Evolutionary conservation across 73 alveolate genomes (phyloP).

Genomic region (Tetrahymena elliotti): DNA sequence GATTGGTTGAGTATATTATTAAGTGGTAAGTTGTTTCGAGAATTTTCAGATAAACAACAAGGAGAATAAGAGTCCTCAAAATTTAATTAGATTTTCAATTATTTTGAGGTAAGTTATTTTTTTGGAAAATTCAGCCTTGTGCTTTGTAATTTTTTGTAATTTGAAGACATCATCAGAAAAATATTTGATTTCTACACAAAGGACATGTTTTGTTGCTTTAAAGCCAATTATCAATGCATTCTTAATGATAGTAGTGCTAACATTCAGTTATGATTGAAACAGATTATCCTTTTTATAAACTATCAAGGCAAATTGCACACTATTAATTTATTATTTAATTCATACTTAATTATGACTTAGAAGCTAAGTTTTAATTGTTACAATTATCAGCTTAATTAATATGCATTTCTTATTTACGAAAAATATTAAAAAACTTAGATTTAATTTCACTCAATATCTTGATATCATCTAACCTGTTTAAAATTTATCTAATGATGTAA

Average conservation of each 20-base stretch:
- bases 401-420: too few relatives aligned
- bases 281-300: not conserved
- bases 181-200: not conserved
- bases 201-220: not conserved
- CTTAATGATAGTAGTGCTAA: not conserved
- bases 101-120: too few relatives aligned
- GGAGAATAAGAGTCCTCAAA: too few relatives aligned
- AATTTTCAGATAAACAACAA: too few relatives aligned
- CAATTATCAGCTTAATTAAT: not conserved
- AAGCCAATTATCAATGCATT: not conserved
- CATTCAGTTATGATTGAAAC: not conserved
- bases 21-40: too few relatives aligned
- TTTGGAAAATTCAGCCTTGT: not conserved
- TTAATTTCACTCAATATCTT: not conserved
- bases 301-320: not conserved
- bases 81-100: too few relatives aligned
- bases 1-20: too few relatives aligned
- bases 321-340: too few relatives aligned
- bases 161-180: not conserved
- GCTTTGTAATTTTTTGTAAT: too few relatives aligned
- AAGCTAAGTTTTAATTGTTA: not conserved
- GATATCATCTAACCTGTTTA: not conserved
- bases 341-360: not conserved
- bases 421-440: not conserved
- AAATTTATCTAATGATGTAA: not conserved